phyloP scores from a whole-genome alignment of 192 early-diverging fungal genomes.

The Gaertneriomyces semiglobifer region DNA sequence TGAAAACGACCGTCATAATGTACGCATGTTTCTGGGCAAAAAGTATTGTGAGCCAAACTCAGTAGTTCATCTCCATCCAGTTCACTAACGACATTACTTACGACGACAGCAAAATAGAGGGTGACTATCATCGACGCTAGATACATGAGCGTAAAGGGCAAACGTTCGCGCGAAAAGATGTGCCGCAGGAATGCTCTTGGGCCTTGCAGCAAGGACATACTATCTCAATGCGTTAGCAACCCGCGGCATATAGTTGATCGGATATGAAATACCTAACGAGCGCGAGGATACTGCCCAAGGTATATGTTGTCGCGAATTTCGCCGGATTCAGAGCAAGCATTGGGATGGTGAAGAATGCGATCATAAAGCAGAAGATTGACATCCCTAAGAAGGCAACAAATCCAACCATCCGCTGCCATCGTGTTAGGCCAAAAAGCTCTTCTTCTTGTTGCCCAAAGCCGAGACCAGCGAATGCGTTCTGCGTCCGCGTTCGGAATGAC shows the following conservation, averaged over 20 bases:
- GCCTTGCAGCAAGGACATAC: slow-evolving; percentile 73
- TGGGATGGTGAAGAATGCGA: slow-evolving; percentile 43
- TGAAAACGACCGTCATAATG: slow-evolving; percentile 73
- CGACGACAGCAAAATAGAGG: slow-evolving; percentile 76
- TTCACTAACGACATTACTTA: slow-evolving; percentile 35
- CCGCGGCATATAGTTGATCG: not conserved
- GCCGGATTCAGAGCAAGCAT: slow-evolving; percentile 37
- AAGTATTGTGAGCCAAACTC: not conserved
- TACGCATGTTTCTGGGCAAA: slow-evolving; percentile 51
- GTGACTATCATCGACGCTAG: slow-evolving; percentile 79
- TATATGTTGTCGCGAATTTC: slow-evolving; percentile 47
- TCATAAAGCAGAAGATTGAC: slow-evolving; percentile 45
- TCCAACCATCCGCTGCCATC: slow-evolving; percentile 42
- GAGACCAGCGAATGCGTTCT: slow-evolving; percentile 34
- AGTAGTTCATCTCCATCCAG: not conserved
- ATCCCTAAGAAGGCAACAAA: slow-evolving; percentile 35
- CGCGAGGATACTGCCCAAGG: slow-evolving; percentile 38
- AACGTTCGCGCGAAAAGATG: slow-evolving; percentile 70
- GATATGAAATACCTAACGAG: slow-evolving; percentile 17
- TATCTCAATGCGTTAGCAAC: slow-evolving; percentile 14
- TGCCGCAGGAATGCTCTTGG: slow-evolving; percentile 77
- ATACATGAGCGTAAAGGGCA: slow-evolving; percentile 78
- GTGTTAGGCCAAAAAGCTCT: slow-evolving; percentile 44
- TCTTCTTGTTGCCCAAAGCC: slow-evolving; percentile 26
- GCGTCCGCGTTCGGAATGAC: slow-evolving; percentile 34